These are phyloP conservation scores for Leccinum pellstonianum DNA, from an alignment of 768 basidiomycete species.

Conservation along the genomic window DNA sequence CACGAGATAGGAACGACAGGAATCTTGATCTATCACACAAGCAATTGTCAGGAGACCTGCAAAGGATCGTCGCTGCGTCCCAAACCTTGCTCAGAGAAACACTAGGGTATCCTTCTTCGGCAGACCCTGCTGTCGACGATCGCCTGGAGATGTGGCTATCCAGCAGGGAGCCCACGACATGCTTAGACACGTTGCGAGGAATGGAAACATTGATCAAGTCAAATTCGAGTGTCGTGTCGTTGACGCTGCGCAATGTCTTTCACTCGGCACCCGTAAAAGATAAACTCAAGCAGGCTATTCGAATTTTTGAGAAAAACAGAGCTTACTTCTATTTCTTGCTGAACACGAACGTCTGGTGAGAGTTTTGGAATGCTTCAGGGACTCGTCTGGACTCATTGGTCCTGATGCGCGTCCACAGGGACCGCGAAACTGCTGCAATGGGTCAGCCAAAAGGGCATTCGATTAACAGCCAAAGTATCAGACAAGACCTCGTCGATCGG, in stretches of 20 bases:
- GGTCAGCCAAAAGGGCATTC: neutral
- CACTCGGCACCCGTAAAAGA: neutral
- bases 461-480: neutral
- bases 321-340: neutral
- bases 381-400: neutral
- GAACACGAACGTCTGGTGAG: neutral
- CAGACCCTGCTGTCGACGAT: neutral
- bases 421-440: neutral
- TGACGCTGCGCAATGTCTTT: neutral
- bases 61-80: neutral
- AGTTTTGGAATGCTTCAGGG: neutral
- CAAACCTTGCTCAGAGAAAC: neutral
- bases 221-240: neutral
- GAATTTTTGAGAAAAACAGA: neutral
- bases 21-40: neutral
- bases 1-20: neutral
- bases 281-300: neutral
- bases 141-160: neutral
- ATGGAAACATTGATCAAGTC: neutral
- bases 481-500: neutral
- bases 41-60: neutral
- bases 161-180: neutral
- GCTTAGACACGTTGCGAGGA: neutral
- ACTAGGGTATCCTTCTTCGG: neutral
- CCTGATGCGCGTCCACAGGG: neutral